Evolutionary conservation across 345 rosid genomes (phyloP), one percentile per base, ranked within the genome.

Genomic region (Hibiscus trionum): DNA sequence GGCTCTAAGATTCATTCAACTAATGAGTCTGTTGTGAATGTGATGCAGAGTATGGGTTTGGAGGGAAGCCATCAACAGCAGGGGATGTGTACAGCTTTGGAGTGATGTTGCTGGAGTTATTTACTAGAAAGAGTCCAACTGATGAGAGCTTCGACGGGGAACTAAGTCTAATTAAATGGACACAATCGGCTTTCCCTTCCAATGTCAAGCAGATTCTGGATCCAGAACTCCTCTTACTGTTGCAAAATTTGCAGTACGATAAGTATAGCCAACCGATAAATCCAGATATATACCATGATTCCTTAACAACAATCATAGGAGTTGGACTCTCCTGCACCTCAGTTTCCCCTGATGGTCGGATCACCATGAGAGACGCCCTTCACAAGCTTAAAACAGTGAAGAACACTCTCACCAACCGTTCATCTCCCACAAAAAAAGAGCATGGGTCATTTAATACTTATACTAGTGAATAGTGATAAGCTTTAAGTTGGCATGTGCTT

Each of bases 21-120:
- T 59, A 59, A 27, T 14, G 63, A 27, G 27, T 59, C 37, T 39
- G 44, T 0, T 9, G 2, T 65, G 10, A 44, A 1, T 9, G 2
- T 65, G 10, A 44, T 68, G 80, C 82, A 87, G 91, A 87, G 64
- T 87, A 83, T 71, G 87, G 91, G 2, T 24, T 79, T 14, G 87
- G 89, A 31, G 56, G 64, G 68, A 77, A 77, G 52, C 82, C 87
- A n/a, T 77, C 89, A 57, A 78, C 73, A 35, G 79, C 78, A 49
- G 87, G 89, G 69, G 91, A 87, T 70, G 84, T 78, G 17, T 85
- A 82, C 75, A 83, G 86, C 75, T 83, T 39, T 19, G 84, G 86
- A 31, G 80, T 83, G 26, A 63, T 69, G 68, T 39, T 87, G 68
- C 77, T 87, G 0, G 86, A 83, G 77, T 57, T 85, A 5, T 74